Evolutionary conservation across 2,329 filamentous ascomycete species (phyloP).

Genomic region (Cladosporium velox): DNA sequence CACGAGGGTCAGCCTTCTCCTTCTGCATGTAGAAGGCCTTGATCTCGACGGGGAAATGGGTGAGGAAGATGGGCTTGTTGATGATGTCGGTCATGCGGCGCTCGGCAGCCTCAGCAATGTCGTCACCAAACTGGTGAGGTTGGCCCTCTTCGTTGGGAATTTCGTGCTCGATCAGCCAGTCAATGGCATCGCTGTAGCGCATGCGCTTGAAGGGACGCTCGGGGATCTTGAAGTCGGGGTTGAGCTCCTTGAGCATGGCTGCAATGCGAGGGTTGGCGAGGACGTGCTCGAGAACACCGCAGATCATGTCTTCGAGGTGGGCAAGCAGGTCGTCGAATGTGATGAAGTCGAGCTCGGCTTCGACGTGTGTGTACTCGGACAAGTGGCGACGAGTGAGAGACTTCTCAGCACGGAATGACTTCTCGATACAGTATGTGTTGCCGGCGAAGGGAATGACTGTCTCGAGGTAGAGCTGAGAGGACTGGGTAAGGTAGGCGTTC

Average conservation of each 20-base stretch:
- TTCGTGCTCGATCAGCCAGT: slow-evolving; percentile 87
- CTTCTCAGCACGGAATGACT: slow-evolving; percentile 98
- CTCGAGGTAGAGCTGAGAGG: slow-evolving; percentile 95
- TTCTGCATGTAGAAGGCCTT: slow-evolving; percentile 99
- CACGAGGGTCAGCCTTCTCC: slow-evolving; percentile 73
- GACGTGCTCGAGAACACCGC: slow-evolving; percentile 76
- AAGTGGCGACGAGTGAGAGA: slow-evolving; percentile 90
- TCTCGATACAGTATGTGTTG: slow-evolving; percentile 96
- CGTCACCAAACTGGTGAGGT: slow-evolving; percentile 88
- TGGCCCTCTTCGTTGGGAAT: slow-evolving; percentile 93
- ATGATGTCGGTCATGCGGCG: slow-evolving; percentile 96
- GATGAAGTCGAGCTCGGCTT: slow-evolving; percentile 96
- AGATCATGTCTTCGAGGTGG: slow-evolving; percentile 86
- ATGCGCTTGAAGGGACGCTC: slow-evolving; percentile 88
- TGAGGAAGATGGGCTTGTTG: slow-evolving; percentile 92
- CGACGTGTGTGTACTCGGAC: slow-evolving; percentile 94
- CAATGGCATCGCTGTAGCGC: slow-evolving; percentile 90
- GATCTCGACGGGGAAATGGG: slow-evolving; percentile 95
- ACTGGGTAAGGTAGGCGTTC: slow-evolving; percentile 91
- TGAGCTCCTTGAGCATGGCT: slow-evolving; percentile 76
- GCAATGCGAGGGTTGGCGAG: slow-evolving; percentile 73
- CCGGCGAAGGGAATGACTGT: slow-evolving; percentile 87
- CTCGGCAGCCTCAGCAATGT: slow-evolving; percentile 97
- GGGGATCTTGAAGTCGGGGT: slow-evolving; percentile 84
- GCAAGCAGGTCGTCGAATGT: slow-evolving; percentile 82